phyloP scores from a whole-genome alignment of 2,329 filamentous ascomycete species.

The Penicillium glabrum region DNA sequence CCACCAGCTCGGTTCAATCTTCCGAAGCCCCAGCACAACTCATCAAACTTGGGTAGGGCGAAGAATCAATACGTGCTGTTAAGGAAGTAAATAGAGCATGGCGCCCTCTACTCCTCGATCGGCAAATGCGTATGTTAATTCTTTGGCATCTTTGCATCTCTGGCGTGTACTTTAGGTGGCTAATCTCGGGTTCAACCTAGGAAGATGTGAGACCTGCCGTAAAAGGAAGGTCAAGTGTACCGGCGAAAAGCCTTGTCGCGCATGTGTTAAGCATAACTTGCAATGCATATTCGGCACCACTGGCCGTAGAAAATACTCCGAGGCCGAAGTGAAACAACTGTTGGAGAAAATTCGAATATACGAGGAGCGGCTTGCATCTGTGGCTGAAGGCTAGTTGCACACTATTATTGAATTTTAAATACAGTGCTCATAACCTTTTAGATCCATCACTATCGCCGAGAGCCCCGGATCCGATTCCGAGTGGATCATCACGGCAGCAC shows the following conservation, averaged over 20 bases:
- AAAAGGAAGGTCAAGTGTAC: slow-evolving; percentile 24
- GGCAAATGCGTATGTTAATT: background rate
- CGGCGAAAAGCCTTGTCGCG: slow-evolving; percentile 20
- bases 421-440: background rate
- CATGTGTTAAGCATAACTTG: slow-evolving; percentile 17
- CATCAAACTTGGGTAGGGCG: background rate
- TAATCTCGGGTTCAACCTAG: slow-evolving; percentile 3
- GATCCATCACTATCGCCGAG: background rate
- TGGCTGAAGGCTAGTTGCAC: background rate
- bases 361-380: slow-evolving; percentile 8
- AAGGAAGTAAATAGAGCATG: background rate
- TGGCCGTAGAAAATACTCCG: slow-evolving; percentile 16
- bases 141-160: background rate
- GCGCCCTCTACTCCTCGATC: background rate
- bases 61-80: background rate
- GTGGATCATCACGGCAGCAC: background rate
- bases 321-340: slow-evolving; percentile 14
- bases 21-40: background rate
- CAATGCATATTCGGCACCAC: slow-evolving; percentile 15
- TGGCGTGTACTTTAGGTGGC: background rate
- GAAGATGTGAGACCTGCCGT: slow-evolving; percentile 17
- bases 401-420: background rate
- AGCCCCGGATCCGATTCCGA: background rate
- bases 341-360: slow-evolving; percentile 16
- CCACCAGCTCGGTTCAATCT: background rate